phyloP scores from a whole-genome alignment of 129 eudicot genomes.

The Gnaphalium uliginosum region DNA sequence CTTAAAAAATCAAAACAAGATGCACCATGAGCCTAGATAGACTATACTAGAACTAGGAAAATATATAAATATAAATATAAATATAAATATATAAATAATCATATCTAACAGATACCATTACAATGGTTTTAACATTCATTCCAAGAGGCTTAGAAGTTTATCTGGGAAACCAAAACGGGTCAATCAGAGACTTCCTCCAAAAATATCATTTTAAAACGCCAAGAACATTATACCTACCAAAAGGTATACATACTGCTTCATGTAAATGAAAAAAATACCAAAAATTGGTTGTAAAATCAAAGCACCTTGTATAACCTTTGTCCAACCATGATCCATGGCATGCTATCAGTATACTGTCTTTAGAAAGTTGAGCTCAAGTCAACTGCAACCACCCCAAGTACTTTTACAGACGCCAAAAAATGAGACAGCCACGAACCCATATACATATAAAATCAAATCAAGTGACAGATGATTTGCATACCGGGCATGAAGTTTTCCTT shows the following conservation, averaged over 20 bases:
- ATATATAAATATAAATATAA: too few relatives aligned
- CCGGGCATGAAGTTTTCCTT: constrained; percentile 85
- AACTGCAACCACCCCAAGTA: not conserved
- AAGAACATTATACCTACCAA: constrained; percentile 8
- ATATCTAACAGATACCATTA: constrained; percentile 1
- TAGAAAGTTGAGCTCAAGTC: not conserved
- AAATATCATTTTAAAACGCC: constrained; percentile 2
- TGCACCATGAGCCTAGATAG: too few relatives aligned
- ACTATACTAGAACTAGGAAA: too few relatives aligned
- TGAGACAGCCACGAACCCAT: not conserved
- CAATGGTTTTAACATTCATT: not conserved
- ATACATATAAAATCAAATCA: constrained; percentile 32
- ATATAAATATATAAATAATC: not conserved
- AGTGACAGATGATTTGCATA: constrained; percentile 86
- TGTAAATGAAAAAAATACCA: constrained; percentile 24
- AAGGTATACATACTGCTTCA: constrained; percentile 13
- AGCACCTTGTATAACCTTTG: constrained; percentile 6
- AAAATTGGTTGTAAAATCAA: constrained; percentile 15
- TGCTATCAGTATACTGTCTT: constrained; percentile 6
- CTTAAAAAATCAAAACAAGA: too few relatives aligned
- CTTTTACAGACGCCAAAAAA: not conserved
- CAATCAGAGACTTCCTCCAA: constrained; percentile 19
- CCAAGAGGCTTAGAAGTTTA: constrained; percentile 1
- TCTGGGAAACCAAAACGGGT: constrained; percentile 15
- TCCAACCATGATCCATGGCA: constrained; percentile 18